Evolutionary conservation across 1,139 yeast species (phyloP).

Genomic region (Blastobotrys malaysiensis): DNA sequence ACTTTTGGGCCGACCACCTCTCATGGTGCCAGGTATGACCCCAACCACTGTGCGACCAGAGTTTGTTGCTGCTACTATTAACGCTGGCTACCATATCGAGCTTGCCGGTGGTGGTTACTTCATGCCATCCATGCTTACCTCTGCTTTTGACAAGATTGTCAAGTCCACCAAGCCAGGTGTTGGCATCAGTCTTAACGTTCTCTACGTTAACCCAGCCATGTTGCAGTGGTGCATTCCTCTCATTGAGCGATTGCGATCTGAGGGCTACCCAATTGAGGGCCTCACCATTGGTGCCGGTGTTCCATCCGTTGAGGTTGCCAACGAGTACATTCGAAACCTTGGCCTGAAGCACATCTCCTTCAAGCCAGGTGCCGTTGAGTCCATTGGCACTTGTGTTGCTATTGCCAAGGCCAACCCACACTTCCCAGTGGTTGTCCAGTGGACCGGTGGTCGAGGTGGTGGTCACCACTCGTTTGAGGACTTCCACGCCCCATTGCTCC

Average conservation of each 20-base stretch:
- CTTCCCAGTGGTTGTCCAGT: constrained; percentile 95
- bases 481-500: constrained; percentile 95
- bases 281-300: constrained; percentile 99
- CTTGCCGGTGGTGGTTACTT: constrained; percentile 99
- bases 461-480: constrained; percentile 99
- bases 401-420: constrained; percentile 94
- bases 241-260: constrained; percentile 79
- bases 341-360: constrained; percentile 92
- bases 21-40: constrained; percentile 99
- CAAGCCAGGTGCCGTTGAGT: constrained; percentile 96
- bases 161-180: constrained; percentile 63
- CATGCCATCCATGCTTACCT: constrained; percentile 59
- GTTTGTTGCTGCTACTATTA: constrained; percentile 86
- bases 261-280: constrained; percentile 94
- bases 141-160: constrained; percentile 66
- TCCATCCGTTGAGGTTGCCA: constrained; percentile 94
- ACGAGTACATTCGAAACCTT: constrained; percentile 88
- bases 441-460: constrained; percentile 99
- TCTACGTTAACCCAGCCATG: constrained; percentile 96
- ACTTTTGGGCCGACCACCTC: constrained; percentile 89
- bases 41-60: constrained; percentile 95
- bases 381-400: constrained; percentile 76
- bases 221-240: constrained; percentile 98
- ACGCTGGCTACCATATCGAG: constrained; percentile 96
- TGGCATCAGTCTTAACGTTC: constrained; percentile 85